Conservation (phyloP, 306 rosid species). For the Corylus heterophylla region DNA sequence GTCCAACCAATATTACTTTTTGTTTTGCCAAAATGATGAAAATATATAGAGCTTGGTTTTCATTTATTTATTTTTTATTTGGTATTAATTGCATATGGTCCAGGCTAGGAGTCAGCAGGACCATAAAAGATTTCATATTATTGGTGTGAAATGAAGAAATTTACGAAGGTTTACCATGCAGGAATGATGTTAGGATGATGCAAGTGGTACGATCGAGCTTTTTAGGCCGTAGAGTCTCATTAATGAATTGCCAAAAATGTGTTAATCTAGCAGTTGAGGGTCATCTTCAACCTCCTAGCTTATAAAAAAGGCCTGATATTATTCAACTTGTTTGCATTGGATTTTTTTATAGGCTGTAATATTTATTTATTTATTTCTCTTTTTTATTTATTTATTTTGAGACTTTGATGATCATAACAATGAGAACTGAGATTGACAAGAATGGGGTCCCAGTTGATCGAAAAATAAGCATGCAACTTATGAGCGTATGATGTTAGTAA, state of each 20-base stretch:
- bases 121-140: slow-evolving; percentile 15
- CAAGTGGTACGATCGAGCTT: slow-evolving; percentile 12
- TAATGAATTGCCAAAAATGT: slow-evolving; percentile 10
- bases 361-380: not conserved
- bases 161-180: slow-evolving; percentile 10
- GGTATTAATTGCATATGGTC: slow-evolving; percentile 33
- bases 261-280: slow-evolving; percentile 33
- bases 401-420: slow-evolving; percentile 10
- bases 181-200: slow-evolving; percentile 31
- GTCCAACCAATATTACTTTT: no score
- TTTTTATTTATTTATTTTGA: not conserved
- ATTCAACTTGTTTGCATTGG: slow-evolving; percentile 25
- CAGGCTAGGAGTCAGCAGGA: slow-evolving; percentile 8
- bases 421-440: slow-evolving; percentile 8
- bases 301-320: not conserved
- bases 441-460: slow-evolving; percentile 19
- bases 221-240: slow-evolving; percentile 27
- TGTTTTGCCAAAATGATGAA: no score
- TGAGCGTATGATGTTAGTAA: slow-evolving; percentile 18
- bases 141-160: slow-evolving; percentile 32
- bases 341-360: slow-evolving; percentile 21
- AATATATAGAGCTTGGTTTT: not conserved
- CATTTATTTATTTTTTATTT: not conserved
- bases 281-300: slow-evolving; percentile 33
- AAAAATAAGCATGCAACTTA: slow-evolving; percentile 7